Base-by-base conservation (phyloP, 345 rosid species). In the Streptanthus diversifolius region DNA sequence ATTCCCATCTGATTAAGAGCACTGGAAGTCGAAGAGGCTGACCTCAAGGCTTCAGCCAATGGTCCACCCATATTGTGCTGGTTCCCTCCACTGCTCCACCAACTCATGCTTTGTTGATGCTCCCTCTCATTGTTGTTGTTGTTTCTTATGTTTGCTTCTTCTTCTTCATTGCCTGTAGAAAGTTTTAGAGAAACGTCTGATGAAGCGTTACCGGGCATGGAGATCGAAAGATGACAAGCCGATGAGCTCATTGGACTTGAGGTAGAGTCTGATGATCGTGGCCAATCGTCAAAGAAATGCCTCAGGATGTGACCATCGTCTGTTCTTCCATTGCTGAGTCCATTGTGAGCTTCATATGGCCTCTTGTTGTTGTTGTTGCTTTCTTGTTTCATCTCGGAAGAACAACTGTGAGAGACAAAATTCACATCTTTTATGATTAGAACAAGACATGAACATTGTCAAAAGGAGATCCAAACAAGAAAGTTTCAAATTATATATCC, bases 221-320 rank as follows among this genome's bases (percentile, higher is more conserved):
- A 85, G 65, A 89, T 91, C 2, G 98, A 82, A 3, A 91, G 91
- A 40, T 75, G 73, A 57, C 80, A 70, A 73, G 80, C 62, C 1
- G 96, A 71, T 7, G 85, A 80, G 72, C 32, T 85, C 66, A 77
- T 71, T 6, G 65, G 61, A 74, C 74, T 72, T 8, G 84, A 73
- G 1, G 66, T 67, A 58, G 61, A 72, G 53, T 87, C 88, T 0
- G 87, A 36, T 15, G 87, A 85, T 22, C 85, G 78, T 4, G 99
- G 99, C 96, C 93, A 95, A 70, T 95, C 98, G 27, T 95, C 90
- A 35, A 95, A 90, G 80, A 95, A 95, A 70, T 77, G 96, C 70
- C 99, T 77, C 80, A 95, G 53, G 61, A 86, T 80, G 25, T 80
- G 96, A 22, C 90, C 93, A 41, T 86, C 88, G 30, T 71, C 86